A percentile compares a stretch with the other conserved stretches of the same genome.
phyloP scores from a whole-genome alignment of 306 rosid species.

The Pyrus bretschneideri region DNA sequence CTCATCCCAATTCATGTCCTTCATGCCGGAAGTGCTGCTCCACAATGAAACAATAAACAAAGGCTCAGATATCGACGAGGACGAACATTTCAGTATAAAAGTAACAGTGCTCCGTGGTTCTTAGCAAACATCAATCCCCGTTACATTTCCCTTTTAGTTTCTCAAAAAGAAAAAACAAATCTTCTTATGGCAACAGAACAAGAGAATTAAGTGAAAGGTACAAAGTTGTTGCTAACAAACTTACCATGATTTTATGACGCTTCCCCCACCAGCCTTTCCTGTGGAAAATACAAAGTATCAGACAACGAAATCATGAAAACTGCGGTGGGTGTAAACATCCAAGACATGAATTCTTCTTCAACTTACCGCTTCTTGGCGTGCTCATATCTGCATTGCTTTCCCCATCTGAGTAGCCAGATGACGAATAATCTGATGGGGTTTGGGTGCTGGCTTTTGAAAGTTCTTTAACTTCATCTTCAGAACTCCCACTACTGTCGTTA shows the following conservation, averaged over 20 bases:
- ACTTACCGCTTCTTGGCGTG: conserved; percentile 28
- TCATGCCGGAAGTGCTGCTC: conserved; percentile 39
- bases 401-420: conserved; percentile 60
- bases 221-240: not conserved
- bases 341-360: conserved; percentile 3
- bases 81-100: conserved; percentile 5
- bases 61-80: not conserved
- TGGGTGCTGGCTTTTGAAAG: conserved; percentile 52
- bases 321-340: not conserved
- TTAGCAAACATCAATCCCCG: not conserved
- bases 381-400: conserved; percentile 48
- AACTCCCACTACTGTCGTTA: conserved; percentile 52
- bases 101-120: not conserved
- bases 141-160: not conserved
- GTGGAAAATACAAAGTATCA: conserved; percentile 18
- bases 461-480: conserved; percentile 38
- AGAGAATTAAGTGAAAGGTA: not conserved
- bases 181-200: not conserved
- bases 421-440: conserved; percentile 45
- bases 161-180: not conserved
- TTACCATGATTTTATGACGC: conserved; percentile 41
- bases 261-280: conserved; percentile 43
- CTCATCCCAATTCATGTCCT: conserved; percentile 26
- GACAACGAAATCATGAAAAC: conserved; percentile 19
- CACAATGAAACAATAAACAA: not conserved